Evolutionary conservation across 148 eudicot species (phyloP).

Genomic region (Vaccinium myrtillus): DNA sequence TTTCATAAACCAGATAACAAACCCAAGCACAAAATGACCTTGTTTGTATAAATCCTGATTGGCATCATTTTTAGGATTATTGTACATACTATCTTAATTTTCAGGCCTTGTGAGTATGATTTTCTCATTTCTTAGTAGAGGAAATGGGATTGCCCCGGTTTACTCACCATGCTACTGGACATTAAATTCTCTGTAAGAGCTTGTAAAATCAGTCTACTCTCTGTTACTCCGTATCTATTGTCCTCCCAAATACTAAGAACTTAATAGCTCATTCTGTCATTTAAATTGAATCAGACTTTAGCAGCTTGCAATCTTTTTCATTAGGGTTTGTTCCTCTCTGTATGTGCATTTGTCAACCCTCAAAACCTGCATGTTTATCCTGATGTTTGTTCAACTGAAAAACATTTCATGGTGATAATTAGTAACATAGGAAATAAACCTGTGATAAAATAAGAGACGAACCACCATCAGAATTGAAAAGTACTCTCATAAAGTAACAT

Average conservation of each 20-base stretch:
- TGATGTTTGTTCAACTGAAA: neutral
- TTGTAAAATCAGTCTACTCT: neutral
- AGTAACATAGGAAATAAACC: neutral
- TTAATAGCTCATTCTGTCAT: neutral
- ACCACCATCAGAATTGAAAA: neutral
- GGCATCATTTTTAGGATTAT: neutral
- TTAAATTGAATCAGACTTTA: neutral
- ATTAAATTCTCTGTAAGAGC: neutral
- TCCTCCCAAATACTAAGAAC: neutral
- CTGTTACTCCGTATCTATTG: neutral
- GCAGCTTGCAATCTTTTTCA: too few species aligned
- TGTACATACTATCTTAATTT: neutral
- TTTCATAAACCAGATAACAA: constrained; percentile 7
- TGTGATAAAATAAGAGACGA: neutral
- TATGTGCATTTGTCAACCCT: too few species aligned
- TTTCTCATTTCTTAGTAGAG: neutral
- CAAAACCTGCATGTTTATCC: neutral
- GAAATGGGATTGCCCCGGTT: neutral
- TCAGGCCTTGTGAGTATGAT: neutral
- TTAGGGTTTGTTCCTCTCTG: too few species aligned
- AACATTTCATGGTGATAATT: neutral
- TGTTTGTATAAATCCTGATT: neutral
- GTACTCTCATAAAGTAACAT: neutral
- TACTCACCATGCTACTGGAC: neutral
- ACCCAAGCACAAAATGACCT: neutral